Evolutionary conservation across 2,329 filamentous ascomycete genomes (phyloP).

Genomic region (Teratosphaeriaceae sp.): DNA sequence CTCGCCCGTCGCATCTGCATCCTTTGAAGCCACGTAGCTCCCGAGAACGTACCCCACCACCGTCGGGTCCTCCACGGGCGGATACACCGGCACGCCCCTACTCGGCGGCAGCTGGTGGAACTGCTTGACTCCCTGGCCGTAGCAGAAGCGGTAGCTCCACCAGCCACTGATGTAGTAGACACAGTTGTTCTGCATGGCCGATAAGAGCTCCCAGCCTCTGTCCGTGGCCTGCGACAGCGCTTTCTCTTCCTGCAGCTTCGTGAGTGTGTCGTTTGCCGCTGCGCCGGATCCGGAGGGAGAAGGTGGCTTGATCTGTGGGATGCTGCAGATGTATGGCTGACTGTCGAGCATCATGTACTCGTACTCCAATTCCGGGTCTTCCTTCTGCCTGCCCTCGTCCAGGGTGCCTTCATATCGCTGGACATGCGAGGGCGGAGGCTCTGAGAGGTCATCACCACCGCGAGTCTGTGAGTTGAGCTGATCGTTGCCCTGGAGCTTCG

Average conservation of each 20-base stretch:
- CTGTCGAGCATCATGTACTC: constrained; percentile 68
- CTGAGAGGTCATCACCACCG: constrained; percentile 7
- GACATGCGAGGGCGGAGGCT: constrained; percentile 1
- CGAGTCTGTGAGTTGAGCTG: constrained; percentile 5
- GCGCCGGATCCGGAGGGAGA: constrained; percentile 14
- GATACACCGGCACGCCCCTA: constrained; percentile 58
- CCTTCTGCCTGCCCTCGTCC: constrained; percentile 8
- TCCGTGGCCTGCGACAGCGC: constrained; percentile 71
- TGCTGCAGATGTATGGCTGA: constrained; percentile 73
- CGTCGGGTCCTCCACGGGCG: constrained; percentile 69
- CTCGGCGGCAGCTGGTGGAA: constrained; percentile 75
- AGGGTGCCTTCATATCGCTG: constrained; percentile 6
- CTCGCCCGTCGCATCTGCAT: constrained; percentile 17
- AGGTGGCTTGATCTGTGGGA: constrained; percentile 61
- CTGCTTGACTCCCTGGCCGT: constrained; percentile 78
- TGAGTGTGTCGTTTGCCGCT: constrained; percentile 23
- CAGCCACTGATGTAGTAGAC: constrained; percentile 81
- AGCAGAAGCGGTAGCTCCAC: constrained; percentile 97
- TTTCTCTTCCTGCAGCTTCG: constrained; percentile 63
- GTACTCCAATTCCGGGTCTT: constrained; percentile 40
- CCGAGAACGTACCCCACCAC: constrained; percentile 75
- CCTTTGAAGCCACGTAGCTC: constrained; percentile 38
- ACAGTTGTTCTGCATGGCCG: constrained; percentile 69
- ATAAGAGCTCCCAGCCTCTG: constrained; percentile 73
- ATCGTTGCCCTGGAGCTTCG: constrained; percentile 42